A percentile compares a stretch with the other conserved stretches of the same genome.
Evolutionary conservation across 495 filamentous ascomycete genomes (phyloP).

Genomic region (Hamigera avellanea): DNA sequence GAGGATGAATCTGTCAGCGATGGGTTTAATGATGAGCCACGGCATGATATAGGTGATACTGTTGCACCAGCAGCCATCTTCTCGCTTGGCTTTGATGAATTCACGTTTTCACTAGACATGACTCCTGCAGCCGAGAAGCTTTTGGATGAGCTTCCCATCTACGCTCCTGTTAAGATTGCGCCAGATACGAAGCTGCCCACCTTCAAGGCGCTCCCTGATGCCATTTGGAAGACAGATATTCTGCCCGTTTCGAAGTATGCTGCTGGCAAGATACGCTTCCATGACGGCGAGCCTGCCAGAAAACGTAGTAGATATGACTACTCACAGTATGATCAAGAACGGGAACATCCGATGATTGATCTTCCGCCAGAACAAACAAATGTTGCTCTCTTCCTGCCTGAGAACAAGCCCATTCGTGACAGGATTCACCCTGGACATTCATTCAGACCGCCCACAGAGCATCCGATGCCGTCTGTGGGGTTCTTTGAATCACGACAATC

Average conservation of each 20-base stretch:
- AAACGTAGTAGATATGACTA: slow-evolving; percentile 77
- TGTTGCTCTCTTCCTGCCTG: slow-evolving; percentile 79
- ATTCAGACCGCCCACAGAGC: slow-evolving; percentile 85
- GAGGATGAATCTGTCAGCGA: slow-evolving; percentile 45
- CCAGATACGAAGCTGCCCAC: slow-evolving; percentile 42
- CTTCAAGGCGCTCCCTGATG: slow-evolving; percentile 50
- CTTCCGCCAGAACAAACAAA: slow-evolving; percentile 60
- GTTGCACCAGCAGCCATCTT: slow-evolving; percentile 66
- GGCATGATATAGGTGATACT: slow-evolving; percentile 25
- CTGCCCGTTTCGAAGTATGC: slow-evolving; percentile 82
- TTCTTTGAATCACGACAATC: slow-evolving; percentile 80
- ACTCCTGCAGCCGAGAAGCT: slow-evolving; percentile 70
- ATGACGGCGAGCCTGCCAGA: slow-evolving; percentile 50
- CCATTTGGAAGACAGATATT: slow-evolving; percentile 61
- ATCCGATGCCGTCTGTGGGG: slow-evolving; percentile 71
- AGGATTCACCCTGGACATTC: slow-evolving; percentile 85
- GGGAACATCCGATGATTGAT: slow-evolving; percentile 37
- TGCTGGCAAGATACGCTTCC: slow-evolving; percentile 64
- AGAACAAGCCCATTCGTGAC: slow-evolving; percentile 82
- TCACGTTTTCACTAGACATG: slow-evolving; percentile 64
- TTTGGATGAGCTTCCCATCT: slow-evolving; percentile 75
- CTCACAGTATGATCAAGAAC: slow-evolving; percentile 50
- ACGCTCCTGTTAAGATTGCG: slow-evolving; percentile 50
- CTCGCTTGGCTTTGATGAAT: slow-evolving; percentile 66
- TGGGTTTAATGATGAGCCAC: slow-evolving; percentile 33